Conservation (phyloP, 148 eudicot species). For the Chenopodium quinoa region DNA sequence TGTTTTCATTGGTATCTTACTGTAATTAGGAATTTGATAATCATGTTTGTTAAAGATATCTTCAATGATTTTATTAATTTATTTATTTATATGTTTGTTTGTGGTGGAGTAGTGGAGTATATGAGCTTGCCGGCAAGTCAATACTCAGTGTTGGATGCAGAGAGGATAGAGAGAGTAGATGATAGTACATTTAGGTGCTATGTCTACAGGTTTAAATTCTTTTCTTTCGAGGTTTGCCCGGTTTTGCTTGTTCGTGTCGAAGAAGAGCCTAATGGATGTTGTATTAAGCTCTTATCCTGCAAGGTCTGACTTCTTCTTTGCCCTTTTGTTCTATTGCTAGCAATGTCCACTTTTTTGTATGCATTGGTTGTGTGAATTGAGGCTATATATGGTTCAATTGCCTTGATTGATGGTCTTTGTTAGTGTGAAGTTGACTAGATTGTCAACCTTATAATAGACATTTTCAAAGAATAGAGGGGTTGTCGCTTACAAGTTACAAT, state of each 20-base stretch:
- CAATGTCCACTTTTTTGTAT: background rate
- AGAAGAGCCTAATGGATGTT: slow-evolving; percentile 72
- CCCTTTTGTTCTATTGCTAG: background rate
- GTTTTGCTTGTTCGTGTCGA: slow-evolving; percentile 80
- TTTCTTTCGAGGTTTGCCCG: slow-evolving; percentile 84
- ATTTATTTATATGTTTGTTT: background rate
- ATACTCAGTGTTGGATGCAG: slow-evolving; percentile 90
- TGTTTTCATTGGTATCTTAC: background rate
- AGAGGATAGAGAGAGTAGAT: slow-evolving; percentile 85
- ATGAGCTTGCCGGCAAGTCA: slow-evolving; percentile 96
- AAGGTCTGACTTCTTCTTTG: slow-evolving; percentile 40
- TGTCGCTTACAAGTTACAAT: background rate
- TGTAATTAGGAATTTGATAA: background rate
- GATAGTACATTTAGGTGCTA: slow-evolving; percentile 80
- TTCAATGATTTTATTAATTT: background rate
- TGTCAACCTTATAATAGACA: background rate
- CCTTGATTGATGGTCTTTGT: background rate
- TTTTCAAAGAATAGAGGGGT: background rate
- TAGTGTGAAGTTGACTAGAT: background rate
- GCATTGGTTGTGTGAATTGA: background rate
- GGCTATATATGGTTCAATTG: background rate
- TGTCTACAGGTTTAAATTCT: slow-evolving; percentile 77
- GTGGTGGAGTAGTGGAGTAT: slow-evolving; percentile 55
- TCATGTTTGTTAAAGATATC: background rate
- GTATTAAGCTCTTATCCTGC: slow-evolving; percentile 79